Conservation (phyloP, 768 basidiomycete species). For the Pholiota conissans region DNA sequence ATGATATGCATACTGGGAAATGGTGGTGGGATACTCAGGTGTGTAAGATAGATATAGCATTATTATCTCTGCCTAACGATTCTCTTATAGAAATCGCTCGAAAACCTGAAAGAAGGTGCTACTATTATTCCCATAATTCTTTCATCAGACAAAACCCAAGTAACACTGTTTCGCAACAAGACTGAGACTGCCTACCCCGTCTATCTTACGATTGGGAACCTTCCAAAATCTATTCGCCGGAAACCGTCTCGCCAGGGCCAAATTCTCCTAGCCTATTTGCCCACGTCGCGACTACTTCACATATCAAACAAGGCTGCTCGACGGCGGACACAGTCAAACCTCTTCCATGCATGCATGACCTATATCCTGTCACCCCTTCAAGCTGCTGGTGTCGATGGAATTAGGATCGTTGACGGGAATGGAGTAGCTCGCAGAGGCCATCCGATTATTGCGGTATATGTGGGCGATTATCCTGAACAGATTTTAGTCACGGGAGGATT, state of each 20-base stretch:
- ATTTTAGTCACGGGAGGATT: constrained; percentile 31
- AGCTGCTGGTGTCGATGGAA: constrained; percentile 21
- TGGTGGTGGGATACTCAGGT: constrained; percentile 58
- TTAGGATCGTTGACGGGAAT: constrained; percentile 32
- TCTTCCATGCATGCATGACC: constrained; percentile 38
- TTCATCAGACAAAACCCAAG: constrained; percentile 44
- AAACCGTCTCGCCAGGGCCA: constrained; percentile 34
- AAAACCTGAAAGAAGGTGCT: constrained; percentile 20
- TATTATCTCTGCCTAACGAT: too few relatives aligned
- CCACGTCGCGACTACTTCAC: constrained; percentile 32
- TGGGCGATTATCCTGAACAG: constrained; percentile 47
- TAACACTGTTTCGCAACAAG: constrained; percentile 41
- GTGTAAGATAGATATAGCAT: background rate
- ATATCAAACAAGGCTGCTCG: constrained; percentile 24
- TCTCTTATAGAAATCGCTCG: constrained; percentile 21
- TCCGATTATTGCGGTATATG: constrained; percentile 39
- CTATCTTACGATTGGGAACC: constrained; percentile 49
- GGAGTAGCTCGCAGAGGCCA: constrained; percentile 27
- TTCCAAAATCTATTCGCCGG: constrained; percentile 37
- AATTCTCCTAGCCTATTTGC: constrained; percentile 40
- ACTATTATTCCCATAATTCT: constrained; percentile 45
- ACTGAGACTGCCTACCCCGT: constrained; percentile 41
- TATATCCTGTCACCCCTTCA: constrained; percentile 30
- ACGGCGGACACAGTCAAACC: constrained; percentile 21
- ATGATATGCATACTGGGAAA: constrained; percentile 46